phyloP scores from a whole-genome alignment of 2,329 filamentous ascomycete genomes.

The Colletotrichum scovillei region DNA sequence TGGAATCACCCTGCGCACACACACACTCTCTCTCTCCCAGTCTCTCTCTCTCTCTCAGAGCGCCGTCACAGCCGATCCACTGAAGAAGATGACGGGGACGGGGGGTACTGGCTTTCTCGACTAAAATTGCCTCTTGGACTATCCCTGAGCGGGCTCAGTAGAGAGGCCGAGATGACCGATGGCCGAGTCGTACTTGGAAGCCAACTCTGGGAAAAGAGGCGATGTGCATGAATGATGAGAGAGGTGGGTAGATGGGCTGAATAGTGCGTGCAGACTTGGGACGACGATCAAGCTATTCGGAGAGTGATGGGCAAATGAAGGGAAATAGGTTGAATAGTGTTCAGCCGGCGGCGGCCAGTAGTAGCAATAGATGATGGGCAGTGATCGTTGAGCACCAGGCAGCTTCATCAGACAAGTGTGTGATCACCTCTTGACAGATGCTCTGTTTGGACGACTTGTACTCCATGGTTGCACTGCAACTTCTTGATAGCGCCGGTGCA shows the following conservation, averaged over 20 bases:
- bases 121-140: constrained; percentile 35
- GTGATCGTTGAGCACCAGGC: constrained; percentile 1
- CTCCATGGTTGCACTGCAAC: neutral
- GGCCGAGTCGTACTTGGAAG: constrained; percentile 27
- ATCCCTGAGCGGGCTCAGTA: constrained; percentile 31
- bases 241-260: neutral
- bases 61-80: constrained; percentile 35
- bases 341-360: neutral
- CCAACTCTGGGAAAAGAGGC: constrained; percentile 25
- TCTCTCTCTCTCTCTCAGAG: neutral
- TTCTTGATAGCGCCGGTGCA: constrained; percentile 1
- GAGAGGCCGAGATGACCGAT: constrained; percentile 32
- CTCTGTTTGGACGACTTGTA: neutral
- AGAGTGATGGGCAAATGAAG: neutral
- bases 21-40: neutral
- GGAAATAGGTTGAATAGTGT: neutral
- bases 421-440: constrained; percentile 20
- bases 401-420: constrained; percentile 1
- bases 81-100: constrained; percentile 32
- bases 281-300: constrained; percentile 22
- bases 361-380: neutral
- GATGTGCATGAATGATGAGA: constrained; percentile 28
- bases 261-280: constrained; percentile 8
- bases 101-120: constrained; percentile 9
- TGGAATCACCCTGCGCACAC: constrained; percentile 31